phyloP scores from a whole-genome alignment of 1,284 basidiomycete genomes.

The Ustilago tritici region DNA sequence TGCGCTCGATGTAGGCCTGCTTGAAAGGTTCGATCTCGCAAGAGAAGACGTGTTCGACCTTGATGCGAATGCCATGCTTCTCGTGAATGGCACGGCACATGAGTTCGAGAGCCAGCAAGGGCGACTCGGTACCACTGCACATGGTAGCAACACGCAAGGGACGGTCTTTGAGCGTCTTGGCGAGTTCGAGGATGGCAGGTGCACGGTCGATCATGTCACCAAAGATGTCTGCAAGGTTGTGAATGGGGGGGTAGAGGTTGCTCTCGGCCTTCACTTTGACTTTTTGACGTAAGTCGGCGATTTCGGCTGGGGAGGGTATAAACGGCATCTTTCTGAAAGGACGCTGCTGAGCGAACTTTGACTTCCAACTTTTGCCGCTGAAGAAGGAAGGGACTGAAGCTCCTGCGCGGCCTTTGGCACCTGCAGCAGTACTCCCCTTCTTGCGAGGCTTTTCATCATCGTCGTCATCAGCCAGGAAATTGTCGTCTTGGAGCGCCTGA shows the following conservation, averaged over 20 bases:
- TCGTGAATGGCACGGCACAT: conserved; percentile 80
- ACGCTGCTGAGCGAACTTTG: conserved; percentile 37
- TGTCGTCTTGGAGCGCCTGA: conserved; percentile 26
- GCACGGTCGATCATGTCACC: conserved; percentile 81
- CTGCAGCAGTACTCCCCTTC: conserved; percentile 7
- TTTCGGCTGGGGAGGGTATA: conserved; percentile 37
- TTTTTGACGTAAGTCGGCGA: conserved; percentile 19
- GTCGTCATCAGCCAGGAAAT: conserved; percentile 32
- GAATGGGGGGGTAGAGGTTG: conserved; percentile 78
- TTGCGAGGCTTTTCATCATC: conserved; percentile 25
- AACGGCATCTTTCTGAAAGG: conserved; percentile 41
- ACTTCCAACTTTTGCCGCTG: conserved; percentile 47
- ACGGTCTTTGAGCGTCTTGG: conserved; percentile 80
- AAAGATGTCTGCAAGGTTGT: conserved; percentile 84
- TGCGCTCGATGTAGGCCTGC: conserved; percentile 96
- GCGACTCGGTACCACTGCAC: conserved; percentile 96
- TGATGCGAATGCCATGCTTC: conserved; percentile 77
- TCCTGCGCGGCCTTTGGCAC: conserved; percentile 1
- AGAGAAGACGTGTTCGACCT: conserved; percentile 92
- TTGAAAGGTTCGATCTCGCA: conserved; percentile 99
- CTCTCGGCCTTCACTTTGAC: conserved; percentile 41
- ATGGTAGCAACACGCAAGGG: conserved; percentile 93
- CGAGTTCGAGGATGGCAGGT: conserved; percentile 71
- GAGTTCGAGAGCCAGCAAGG: conserved; percentile 86
- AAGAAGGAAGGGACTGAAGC: conserved; percentile 26